phyloP scores from a whole-genome alignment of 1,284 basidiomycete species.

The Apiotrichum porosum region DNA sequence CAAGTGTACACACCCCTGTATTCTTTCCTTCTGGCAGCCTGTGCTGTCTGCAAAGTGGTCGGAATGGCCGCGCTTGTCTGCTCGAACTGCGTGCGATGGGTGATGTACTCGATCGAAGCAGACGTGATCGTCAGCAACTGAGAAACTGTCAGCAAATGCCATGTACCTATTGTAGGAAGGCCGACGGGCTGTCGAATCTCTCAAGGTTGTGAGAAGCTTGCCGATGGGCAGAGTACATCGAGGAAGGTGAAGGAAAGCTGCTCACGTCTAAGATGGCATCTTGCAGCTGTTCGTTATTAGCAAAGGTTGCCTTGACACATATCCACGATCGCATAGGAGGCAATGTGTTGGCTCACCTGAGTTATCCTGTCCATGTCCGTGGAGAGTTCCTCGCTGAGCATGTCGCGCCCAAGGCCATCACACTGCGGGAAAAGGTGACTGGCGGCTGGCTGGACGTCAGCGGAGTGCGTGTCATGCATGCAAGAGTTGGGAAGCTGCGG shows the following conservation, averaged over 20 bases:
- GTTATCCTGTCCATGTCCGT: slow-evolving; percentile 50
- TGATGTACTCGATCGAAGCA: slow-evolving; percentile 46
- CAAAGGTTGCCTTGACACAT: no score
- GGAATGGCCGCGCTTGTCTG: slow-evolving; percentile 40
- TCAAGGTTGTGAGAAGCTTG: no score
- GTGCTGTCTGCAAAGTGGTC: slow-evolving; percentile 29
- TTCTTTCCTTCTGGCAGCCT: slow-evolving; percentile 30
- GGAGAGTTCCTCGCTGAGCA: slow-evolving; percentile 49
- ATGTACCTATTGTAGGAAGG: no score
- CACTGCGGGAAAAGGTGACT: slow-evolving; percentile 5
- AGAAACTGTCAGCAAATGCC: neutral
- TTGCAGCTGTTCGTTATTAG: slow-evolving; percentile 35
- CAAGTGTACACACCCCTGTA: slow-evolving; percentile 26
- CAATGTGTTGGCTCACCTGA: slow-evolving; percentile 23
- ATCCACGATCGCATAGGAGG: no score
- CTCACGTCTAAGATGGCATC: slow-evolving; percentile 48
- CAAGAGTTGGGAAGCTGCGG: neutral
- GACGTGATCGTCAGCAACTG: slow-evolving; percentile 47
- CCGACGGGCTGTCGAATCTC: no score
- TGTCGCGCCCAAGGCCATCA: slow-evolving; percentile 30
- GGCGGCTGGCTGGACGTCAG: no score
- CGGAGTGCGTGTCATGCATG: no score
- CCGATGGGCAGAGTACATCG: no score
- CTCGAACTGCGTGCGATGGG: slow-evolving; percentile 44
- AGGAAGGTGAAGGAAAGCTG: no score